Evolutionary conservation across 352 stramenopile species (phyloP).

Genomic region (Pythium folliculosum): DNA sequence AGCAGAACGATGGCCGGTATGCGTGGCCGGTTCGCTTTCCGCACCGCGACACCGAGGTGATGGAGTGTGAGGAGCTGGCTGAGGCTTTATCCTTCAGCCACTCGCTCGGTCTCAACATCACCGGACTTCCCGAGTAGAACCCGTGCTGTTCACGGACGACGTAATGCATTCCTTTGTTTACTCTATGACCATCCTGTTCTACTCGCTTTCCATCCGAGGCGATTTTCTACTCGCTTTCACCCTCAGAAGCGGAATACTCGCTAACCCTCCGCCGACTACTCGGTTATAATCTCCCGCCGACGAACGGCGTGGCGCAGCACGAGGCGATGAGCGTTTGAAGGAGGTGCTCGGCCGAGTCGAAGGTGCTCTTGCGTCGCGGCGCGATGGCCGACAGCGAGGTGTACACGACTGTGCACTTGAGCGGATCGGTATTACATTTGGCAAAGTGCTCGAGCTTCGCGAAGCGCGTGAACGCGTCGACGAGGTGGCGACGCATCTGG

Average conservation of each 20-base stretch:
- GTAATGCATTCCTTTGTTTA: no score
- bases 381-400: conserved; percentile 32
- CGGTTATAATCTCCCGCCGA: no score
- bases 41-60: neutral
- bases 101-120: conserved; percentile 10
- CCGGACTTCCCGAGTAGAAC: neutral
- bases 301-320: conserved; percentile 30
- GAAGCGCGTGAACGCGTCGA: conserved; percentile 1
- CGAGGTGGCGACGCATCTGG: conserved; percentile 33
- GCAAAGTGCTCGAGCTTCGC: conserved; percentile 27
- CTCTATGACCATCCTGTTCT: no score
- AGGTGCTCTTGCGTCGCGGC: conserved; percentile 30
- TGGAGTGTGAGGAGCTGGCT: conserved; percentile 3
- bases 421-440: conserved; percentile 20
- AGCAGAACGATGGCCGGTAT: neutral
- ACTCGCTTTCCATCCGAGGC: no score
- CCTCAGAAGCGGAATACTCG: no score
- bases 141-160: no score
- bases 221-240: no score
- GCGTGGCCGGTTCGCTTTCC: neutral
- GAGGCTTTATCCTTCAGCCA: conserved; percentile 1
- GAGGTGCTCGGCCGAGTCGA: conserved; percentile 31
- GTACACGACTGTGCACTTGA: conserved; percentile 28
- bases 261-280: no score
- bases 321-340: conserved; percentile 32